These are phyloP conservation scores for Chlamydomonas applanata DNA, from an alignment of 139 green algal species.

Conservation along the genomic window DNA sequence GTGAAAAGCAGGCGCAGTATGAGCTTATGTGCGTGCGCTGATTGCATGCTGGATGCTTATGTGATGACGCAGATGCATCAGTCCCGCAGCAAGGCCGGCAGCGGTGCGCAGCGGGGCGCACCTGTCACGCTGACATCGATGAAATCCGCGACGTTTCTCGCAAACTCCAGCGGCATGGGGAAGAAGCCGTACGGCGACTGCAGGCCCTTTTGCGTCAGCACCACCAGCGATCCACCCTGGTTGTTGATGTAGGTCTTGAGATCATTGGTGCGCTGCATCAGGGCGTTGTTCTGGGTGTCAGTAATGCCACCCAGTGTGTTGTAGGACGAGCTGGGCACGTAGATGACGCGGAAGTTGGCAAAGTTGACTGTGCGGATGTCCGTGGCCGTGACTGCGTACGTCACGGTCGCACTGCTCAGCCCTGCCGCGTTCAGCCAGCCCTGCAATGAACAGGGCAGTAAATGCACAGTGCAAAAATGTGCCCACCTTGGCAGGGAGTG, in stretches of 20 bases:
- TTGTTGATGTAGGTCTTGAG: conserved; percentile 6
- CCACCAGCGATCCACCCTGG: conserved; percentile 2
- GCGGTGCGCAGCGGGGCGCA: too few species aligned
- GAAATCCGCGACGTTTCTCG: not conserved
- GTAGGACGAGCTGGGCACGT: not conserved
- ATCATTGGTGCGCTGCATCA: not conserved
- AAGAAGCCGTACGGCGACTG: conserved; percentile 3
- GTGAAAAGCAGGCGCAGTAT: too few species aligned
- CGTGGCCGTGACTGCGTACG: not conserved
- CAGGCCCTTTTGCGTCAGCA: conserved; percentile 5
- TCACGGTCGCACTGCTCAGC: not conserved
- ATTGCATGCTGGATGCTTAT: too few species aligned
- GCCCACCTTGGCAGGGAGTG: too few species aligned
- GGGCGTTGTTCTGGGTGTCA: too few species aligned
- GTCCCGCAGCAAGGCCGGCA: too few species aligned
- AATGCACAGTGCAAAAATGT: too few species aligned
- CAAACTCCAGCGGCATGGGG: not conserved
- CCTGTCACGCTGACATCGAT: not conserved
- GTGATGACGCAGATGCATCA: too few species aligned
- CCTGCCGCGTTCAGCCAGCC: conserved; percentile 4
- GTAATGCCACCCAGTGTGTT: too few species aligned
- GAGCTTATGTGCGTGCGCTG: too few species aligned
- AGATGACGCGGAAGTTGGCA: not conserved
- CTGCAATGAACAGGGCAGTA: not conserved
- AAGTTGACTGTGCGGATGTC: conserved; percentile 15